Evolutionary conservation across 2,329 filamentous ascomycete genomes (phyloP), one percentile per base, ranked within the genome.

Genomic region (Thelonectria olida): DNA sequence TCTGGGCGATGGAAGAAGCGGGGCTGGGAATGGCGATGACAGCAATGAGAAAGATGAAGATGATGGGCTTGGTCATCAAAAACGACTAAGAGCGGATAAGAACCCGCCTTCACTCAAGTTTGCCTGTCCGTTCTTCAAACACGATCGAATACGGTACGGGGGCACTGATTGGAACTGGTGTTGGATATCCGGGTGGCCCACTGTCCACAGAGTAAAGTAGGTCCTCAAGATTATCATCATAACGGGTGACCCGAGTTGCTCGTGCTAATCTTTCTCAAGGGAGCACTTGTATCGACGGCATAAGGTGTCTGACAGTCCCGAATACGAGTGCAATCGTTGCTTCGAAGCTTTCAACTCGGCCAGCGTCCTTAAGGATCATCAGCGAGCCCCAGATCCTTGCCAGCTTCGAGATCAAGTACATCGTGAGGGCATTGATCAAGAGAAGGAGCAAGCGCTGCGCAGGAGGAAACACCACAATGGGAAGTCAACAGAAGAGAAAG

Each of bases 111-210:
- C 49, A 27, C 25, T 9, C 5, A 34, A 9, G 13, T 67, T 65
- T 25, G 64, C 65, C 13, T 67, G 65, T 10, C 64, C 62, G 3
- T 67, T 65, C 28, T 67, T 55, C 28, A 63, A 67, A 23, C 53
- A 67, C 13, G 12, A 67, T 19, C 52, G 39, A 44, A 49, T 27
- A 20, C 55, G 34, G 13, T 65, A 65, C 36, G 27, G 51, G 36
- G 12, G 7, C 49, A 20, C 27, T 1, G 17, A 36, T 19, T 67
- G 62, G 42, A 65, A 45, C 22, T 25, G 19, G 5, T 65, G 65
- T 10, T 64, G 63, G 22, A 54, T 52, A 15, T 58, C 64, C 15
- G 61, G 57, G 5, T 67, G 58, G 64, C 31, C 19, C 12, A 22
- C 15, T 7, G 54, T 65, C 5, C 62, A 67, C 20, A 44, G 62